Conservation (phyloP, 2,329 filamentous ascomycete species). For the Coniochaeta sp. region DNA sequence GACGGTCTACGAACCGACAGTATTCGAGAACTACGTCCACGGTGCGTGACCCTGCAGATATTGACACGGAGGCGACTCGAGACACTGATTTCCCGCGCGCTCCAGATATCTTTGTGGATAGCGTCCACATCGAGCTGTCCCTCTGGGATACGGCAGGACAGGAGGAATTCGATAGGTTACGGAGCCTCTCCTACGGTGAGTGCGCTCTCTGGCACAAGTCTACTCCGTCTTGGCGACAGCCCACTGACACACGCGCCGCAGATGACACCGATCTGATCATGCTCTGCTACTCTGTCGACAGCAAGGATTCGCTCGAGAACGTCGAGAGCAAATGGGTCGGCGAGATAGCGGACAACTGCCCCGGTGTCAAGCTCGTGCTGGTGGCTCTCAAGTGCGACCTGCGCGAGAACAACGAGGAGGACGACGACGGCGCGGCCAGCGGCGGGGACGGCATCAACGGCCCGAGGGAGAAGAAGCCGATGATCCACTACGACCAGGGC, state of each 20-base stretch:
- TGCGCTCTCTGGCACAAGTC: neutral
- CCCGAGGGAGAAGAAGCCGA: constrained; percentile 55
- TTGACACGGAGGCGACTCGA: neutral
- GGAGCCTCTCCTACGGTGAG: constrained; percentile 84
- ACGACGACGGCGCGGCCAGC: constrained; percentile 43
- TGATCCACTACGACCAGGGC: constrained; percentile 87
- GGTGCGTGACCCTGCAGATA: constrained; percentile 44
- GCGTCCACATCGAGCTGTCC: constrained; percentile 91
- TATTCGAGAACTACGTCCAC: constrained; percentile 99
- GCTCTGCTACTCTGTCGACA: constrained; percentile 98
- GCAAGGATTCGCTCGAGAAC: constrained; percentile 93
- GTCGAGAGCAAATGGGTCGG: constrained; percentile 98
- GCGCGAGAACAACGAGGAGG: constrained; percentile 67
- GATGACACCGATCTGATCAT: constrained; percentile 95
- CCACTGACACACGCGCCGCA: constrained; percentile 15
- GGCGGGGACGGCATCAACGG: constrained; percentile 19
- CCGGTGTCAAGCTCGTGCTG: constrained; percentile 87
- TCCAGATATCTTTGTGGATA: constrained; percentile 94
- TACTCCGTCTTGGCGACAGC: neutral
- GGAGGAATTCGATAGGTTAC: constrained; percentile 95
- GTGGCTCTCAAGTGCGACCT: constrained; percentile 96
- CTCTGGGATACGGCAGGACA: constrained; percentile 98
- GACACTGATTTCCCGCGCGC: neutral
- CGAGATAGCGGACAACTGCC: constrained; percentile 97
- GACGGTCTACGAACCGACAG: constrained; percentile 95